Evolutionary conservation across 805 yeast species (phyloP).

Genomic region (Metschnikowia cerradonensis): DNA sequence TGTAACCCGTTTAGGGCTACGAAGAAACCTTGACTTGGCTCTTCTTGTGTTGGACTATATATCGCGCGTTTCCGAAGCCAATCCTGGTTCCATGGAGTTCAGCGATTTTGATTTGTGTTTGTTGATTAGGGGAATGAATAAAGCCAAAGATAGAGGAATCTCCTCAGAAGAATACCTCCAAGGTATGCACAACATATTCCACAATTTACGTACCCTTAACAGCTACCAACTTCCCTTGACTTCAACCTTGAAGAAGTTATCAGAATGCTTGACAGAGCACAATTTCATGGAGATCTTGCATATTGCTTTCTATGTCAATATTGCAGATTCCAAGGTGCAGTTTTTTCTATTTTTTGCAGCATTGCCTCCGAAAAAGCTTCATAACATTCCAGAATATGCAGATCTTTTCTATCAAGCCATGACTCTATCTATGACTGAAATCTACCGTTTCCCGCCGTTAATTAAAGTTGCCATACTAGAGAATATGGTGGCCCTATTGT

Average conservation of each 20-base stretch:
- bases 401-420: neutral
- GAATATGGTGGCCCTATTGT: neutral
- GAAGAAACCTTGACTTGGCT: neutral
- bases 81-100: neutral
- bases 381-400: neutral
- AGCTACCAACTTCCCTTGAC: neutral
- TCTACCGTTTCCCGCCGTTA: neutral
- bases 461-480: neutral
- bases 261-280: neutral
- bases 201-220: neutral
- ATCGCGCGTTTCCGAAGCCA: neutral
- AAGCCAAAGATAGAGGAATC: neutral
- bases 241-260: neutral
- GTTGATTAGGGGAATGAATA: neutral
- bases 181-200: neutral
- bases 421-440: neutral
- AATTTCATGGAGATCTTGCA: neutral
- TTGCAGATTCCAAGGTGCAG: neutral
- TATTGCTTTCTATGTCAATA: neutral
- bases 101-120: neutral
- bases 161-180: neutral
- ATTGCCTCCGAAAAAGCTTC: neutral
- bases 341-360: neutral
- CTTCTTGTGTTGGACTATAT: neutral
- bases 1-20: slow-evolving; percentile 14